Base-by-base conservation (phyloP, 768 basidiomycete genomes). In the Phaeolepiota aurea region DNA sequence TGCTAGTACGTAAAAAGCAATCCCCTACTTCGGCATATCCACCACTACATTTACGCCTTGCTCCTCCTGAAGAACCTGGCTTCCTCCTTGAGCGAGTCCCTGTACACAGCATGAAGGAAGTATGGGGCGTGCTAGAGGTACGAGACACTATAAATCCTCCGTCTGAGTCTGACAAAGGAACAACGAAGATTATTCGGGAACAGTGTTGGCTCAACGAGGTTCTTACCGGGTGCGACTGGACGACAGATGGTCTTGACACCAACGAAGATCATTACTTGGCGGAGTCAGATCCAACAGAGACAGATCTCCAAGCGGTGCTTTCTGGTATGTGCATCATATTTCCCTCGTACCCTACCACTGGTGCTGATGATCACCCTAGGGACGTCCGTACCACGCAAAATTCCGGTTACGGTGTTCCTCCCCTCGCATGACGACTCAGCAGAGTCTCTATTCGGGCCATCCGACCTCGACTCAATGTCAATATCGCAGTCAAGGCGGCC, bases 131-230 rank as follows among this genome's bases (percentile, higher is more conserved):
- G 34, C 55, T 89, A 14, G 86, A 89, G 65, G 86, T 82, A 50
- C 34, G 31, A 3, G 15, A 22, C 2, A n/a, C 13, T 22, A 9
- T 18, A 20, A 5, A 22, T 18, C 5, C n/a, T 38, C 5, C 18
- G 19, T 7, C 33, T 15, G 11, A 5, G 21, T 5, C 5, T 38
- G 19, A 16, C 22, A 23, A 25, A n/a, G 7, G 15, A 12, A n/a
- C 21, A 15, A 14, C 20, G 3, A 31, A 85, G 81, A 72, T 90
- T 50, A 83, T 89, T 3, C 70, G 74, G 44, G 87, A 89, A 45
- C 87, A 89, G 58, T 84, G 81, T 50, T 90, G 87, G 87, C 52
- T 89, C 13, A 90, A 89, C 51, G 82, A 83, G 50, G 69, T 71
- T n/a, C 56, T 90, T 15, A 51, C 63, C 3, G 68, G 72, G 33